These are phyloP conservation scores for Pluteus cervinus DNA, from an alignment of 768 basidiomycete genomes.

Conservation along the genomic window DNA sequence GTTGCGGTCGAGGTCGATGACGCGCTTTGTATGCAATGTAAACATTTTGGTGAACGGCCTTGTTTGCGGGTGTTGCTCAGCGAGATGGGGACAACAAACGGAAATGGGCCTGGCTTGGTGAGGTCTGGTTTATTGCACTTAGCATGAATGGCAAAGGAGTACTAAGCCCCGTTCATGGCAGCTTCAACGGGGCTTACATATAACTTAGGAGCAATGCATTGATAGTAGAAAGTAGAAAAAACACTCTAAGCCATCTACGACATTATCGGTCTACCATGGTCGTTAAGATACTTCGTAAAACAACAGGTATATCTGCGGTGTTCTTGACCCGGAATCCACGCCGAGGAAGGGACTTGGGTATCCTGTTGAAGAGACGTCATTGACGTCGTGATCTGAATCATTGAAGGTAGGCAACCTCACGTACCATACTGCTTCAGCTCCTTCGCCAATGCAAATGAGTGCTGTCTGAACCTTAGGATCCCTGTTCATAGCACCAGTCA, in stretches of 20 bases:
- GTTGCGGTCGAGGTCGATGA: not conserved
- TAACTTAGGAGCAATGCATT: no score
- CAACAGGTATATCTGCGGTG: conserved; percentile 59
- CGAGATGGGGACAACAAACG: conserved; percentile 3
- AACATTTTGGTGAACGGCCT: no score
- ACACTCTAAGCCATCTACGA: not conserved
- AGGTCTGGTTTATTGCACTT: not conserved
- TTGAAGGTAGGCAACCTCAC: conserved; percentile 6
- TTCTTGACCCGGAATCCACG: conserved; percentile 54
- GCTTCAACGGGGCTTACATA: no score
- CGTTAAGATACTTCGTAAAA: conserved; percentile 54
- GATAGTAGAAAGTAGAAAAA: no score
- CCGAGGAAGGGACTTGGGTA: conserved; percentile 55
- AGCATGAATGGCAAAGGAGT: no score
- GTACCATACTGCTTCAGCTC: conserved; percentile 58
- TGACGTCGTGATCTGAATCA: not conserved
- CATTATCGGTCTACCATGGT: conserved; percentile 43
- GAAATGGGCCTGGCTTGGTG: not conserved
- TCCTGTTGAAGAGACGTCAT: conserved; percentile 29
- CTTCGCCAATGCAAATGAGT: conserved; percentile 64
- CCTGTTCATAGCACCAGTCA: conserved; percentile 50
- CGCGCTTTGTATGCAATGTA: no score
- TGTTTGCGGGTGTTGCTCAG: no score
- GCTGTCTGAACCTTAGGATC: conserved; percentile 64
- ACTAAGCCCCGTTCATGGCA: no score